These are phyloP conservation scores for Scolecobasidium constrictum DNA, from an alignment of 2,329 filamentous ascomycete species.

Conservation along the genomic window DNA sequence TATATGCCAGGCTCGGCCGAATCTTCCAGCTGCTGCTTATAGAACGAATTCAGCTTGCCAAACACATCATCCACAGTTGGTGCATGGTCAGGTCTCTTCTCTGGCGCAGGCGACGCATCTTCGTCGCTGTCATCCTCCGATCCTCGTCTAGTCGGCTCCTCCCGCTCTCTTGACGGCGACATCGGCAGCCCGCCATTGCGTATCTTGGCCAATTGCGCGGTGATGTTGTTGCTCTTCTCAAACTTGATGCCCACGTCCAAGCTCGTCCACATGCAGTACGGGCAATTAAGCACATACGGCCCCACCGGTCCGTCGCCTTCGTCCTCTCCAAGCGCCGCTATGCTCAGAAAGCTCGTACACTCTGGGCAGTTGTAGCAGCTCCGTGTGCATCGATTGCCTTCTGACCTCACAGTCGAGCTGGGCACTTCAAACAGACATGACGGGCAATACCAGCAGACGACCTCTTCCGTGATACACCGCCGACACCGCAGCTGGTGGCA, in stretches of 20 bases:
- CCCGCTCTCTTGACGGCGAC: conserved; percentile 27
- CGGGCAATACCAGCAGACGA: conserved; percentile 90
- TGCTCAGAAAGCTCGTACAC: conserved; percentile 69
- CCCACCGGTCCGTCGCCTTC: conserved; percentile 25
- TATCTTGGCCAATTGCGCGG: conserved; percentile 66
- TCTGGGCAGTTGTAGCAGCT: conserved; percentile 94
- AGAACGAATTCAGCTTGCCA: conserved; percentile 65
- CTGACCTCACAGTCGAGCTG: conserved; percentile 80
- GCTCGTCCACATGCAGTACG: conserved; percentile 88
- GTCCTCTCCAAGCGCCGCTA: conserved; percentile 47
- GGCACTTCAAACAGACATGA: conserved; percentile 94
- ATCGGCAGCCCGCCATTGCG: conserved; percentile 37
- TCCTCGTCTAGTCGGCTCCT: conserved; percentile 11
- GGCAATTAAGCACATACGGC: conserved; percentile 72
- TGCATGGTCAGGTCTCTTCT: not conserved
- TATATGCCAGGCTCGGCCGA: conserved; percentile 41
- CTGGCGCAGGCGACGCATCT: not conserved
- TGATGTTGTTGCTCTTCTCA: conserved; percentile 78
- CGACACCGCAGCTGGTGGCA: conserved; percentile 94
- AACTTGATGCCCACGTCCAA: conserved; percentile 84
- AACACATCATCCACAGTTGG: conserved; percentile 22
- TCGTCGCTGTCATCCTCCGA: not conserved
- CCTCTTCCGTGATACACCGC: conserved; percentile 84
- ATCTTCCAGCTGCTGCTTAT: conserved; percentile 65
- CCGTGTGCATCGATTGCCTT: conserved; percentile 88